Evolutionary conservation across 2,329 filamentous ascomycete genomes (phyloP), one percentile per base, ranked within the genome.

Genomic region (Fusarium goolgardi): DNA sequence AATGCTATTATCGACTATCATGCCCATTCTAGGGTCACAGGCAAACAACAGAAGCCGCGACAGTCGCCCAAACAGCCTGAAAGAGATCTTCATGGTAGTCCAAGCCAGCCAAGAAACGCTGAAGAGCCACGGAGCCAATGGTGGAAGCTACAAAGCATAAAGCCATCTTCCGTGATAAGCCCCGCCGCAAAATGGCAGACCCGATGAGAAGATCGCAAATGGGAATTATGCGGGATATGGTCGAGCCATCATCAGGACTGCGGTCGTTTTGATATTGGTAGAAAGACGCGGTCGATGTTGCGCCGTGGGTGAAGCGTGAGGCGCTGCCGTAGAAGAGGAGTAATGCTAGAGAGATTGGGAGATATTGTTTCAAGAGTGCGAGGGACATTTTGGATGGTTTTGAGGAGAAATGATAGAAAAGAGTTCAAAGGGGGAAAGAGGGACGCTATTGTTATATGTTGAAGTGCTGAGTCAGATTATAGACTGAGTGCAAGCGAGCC

Each of bases 281-380:
- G 13, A 69, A 69, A 0, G 47, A 47, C 16, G 54, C 0, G 3
- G 58, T 56, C 3, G 67, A 69, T 12, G 67, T 70, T 9, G 62
- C 44, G 0, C 66, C 67, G 3, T 70, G 67, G 1, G 50, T 55
- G 7, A 69, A 67, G 5, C 67, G 43, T 10, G 67, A 69, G 3
- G 66, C 67, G 15, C 62, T 63, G n/a, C 67, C 67, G 15, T 70
- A 69, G 18, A 67, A 70, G 4, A 69, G 54, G 2, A 69, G 39
- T 0, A 66, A 12, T 2, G 58, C 53, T 0, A 69, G 20, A 1
- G 66, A 67, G 27, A 70, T 45, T 2, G 67, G 66, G 0, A 69
- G 47, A 9, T 50, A 57, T 2, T 15, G 46, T 32, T 60, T 67
- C 2, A 69, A 32, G 0, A 47, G 1, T 0, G 37, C 0, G 5